Percentiles rank a stretch among this genome's conserved stretches.
Conservation (phyloP, 352 stramenopile species). For the Phytopythium mirpurense region DNA sequence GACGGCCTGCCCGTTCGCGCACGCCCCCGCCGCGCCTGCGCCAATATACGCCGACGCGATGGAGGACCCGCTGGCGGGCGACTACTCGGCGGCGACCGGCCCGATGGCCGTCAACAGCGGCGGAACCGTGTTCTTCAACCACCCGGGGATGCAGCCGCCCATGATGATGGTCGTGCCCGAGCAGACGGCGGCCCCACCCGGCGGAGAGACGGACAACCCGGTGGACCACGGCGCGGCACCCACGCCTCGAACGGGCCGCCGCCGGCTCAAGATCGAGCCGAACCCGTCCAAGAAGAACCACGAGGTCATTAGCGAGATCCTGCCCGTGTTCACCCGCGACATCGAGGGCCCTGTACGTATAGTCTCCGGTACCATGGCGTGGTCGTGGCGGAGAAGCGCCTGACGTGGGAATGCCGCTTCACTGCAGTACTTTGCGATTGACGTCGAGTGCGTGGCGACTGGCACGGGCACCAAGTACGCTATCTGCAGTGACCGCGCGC, state of each 20-base stretch:
- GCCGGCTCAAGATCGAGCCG: slow-evolving; percentile 56
- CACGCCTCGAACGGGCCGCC: slow-evolving; percentile 10
- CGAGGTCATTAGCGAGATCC: slow-evolving; percentile 72
- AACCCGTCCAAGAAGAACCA: slow-evolving; percentile 63
- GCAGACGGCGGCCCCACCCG: not conserved
- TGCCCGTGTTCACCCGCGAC: slow-evolving; percentile 66
- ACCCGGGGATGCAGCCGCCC: slow-evolving; percentile 14
- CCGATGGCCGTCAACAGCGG: slow-evolving; percentile 15
- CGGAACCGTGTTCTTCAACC: slow-evolving; percentile 28
- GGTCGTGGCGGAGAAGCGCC: no score
- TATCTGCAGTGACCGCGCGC: not conserved
- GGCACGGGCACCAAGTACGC: slow-evolving; percentile 71
- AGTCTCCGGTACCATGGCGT: no score
- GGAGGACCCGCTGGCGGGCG: slow-evolving; percentile 12
- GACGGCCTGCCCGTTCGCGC: slow-evolving; percentile 44
- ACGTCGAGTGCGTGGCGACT: slow-evolving; percentile 91
- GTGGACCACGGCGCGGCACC: slow-evolving; percentile 8
- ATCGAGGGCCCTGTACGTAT: slow-evolving; percentile 72
- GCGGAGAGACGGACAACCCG: slow-evolving; percentile 15
- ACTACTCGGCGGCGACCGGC: slow-evolving; percentile 8
- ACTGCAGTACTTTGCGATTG: slow-evolving; percentile 86
- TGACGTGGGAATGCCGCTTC: slow-evolving; percentile 1
- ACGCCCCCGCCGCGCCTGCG: slow-evolving; percentile 16
- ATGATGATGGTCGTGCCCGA: slow-evolving; percentile 19
- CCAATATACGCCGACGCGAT: slow-evolving; percentile 16